These are phyloP conservation scores for Achaetomium macrosporum DNA, from an alignment of 2,329 filamentous ascomycete species.

Conservation along the genomic window DNA sequence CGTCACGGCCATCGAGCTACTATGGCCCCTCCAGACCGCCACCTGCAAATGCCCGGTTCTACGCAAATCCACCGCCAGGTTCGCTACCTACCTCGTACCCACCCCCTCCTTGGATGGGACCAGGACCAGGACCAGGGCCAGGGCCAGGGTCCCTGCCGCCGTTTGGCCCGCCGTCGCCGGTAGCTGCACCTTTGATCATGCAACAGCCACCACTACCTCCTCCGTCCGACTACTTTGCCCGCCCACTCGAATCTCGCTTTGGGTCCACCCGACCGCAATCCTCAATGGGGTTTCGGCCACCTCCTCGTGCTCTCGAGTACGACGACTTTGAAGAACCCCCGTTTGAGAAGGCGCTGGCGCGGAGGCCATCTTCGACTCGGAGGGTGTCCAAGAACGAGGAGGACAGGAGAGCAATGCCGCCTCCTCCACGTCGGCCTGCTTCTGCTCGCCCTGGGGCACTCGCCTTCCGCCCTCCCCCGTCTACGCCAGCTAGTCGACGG, in stretches of 20 bases:
- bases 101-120: slow-evolving; percentile 22
- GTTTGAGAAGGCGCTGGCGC: slow-evolving; percentile 29
- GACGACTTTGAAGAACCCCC: slow-evolving; percentile 36
- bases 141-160: slow-evolving; percentile 9
- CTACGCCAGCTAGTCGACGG: slow-evolving; percentile 24
- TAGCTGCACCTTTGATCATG: slow-evolving; percentile 16
- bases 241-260: slow-evolving; percentile 23
- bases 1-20: slow-evolving; percentile 33
- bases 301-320: slow-evolving; percentile 29
- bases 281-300: slow-evolving; percentile 33
- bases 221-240: slow-evolving; percentile 22
- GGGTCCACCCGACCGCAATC: slow-evolving; percentile 32
- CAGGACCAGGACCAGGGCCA: slow-evolving; percentile 14
- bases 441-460: slow-evolving; percentile 23
- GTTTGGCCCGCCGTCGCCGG: slow-evolving; percentile 16
- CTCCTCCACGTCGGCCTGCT: slow-evolving; percentile 35
- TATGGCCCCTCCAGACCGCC: slow-evolving; percentile 34
- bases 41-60: slow-evolving; percentile 32
- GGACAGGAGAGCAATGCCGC: slow-evolving; percentile 45
- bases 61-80: slow-evolving; percentile 28
- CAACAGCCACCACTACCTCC: slow-evolving; percentile 14
- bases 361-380: slow-evolving; percentile 39
- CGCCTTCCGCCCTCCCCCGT: slow-evolving; percentile 28
- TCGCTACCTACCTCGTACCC: slow-evolving; percentile 28
- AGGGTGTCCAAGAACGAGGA: slow-evolving; percentile 36